Evolutionary conservation across 352 stramenopile species (phyloP).

Genomic region (Pythium chondricola): DNA sequence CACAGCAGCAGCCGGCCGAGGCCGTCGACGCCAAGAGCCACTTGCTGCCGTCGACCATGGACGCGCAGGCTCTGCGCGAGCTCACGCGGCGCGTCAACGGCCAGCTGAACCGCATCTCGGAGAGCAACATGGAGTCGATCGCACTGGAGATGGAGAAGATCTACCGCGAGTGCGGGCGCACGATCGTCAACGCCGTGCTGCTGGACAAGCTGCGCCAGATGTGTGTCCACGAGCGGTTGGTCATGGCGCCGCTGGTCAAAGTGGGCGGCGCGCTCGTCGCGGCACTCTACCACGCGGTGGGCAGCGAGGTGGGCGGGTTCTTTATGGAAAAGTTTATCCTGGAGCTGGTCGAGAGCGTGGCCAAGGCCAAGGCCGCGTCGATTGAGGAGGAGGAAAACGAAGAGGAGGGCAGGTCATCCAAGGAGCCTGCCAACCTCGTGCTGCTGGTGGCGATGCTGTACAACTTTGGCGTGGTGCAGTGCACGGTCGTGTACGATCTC

Average conservation of each 20-base stretch:
- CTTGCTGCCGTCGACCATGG: constrained; percentile 45
- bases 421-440: constrained; percentile 75
- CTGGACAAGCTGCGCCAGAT: constrained; percentile 66
- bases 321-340: constrained; percentile 75
- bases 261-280: constrained; percentile 56
- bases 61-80: constrained; percentile 65
- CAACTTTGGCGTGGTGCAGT: constrained; percentile 86
- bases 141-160: constrained; percentile 76
- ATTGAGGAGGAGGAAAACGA: constrained; percentile 34
- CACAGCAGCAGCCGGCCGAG: constrained; percentile 24
- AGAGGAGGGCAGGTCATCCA: constrained; percentile 32
- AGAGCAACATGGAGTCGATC: constrained; percentile 89
- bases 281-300: constrained; percentile 71
- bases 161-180: constrained; percentile 60
- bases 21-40: constrained; percentile 3
- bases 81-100: constrained; percentile 78
- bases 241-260: constrained; percentile 80
- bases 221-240: constrained; percentile 51
- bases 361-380: not conserved
- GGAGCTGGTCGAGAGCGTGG: constrained; percentile 41
- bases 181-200: constrained; percentile 68
- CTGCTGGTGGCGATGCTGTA: constrained; percentile 88
- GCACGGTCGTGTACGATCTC: constrained; percentile 88
- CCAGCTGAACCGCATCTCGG: constrained; percentile 88
- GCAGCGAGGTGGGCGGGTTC: constrained; percentile 73